Evolutionary conservation across 2,329 filamentous ascomycete species (phyloP).

Genomic region (Diaporthe velutina): DNA sequence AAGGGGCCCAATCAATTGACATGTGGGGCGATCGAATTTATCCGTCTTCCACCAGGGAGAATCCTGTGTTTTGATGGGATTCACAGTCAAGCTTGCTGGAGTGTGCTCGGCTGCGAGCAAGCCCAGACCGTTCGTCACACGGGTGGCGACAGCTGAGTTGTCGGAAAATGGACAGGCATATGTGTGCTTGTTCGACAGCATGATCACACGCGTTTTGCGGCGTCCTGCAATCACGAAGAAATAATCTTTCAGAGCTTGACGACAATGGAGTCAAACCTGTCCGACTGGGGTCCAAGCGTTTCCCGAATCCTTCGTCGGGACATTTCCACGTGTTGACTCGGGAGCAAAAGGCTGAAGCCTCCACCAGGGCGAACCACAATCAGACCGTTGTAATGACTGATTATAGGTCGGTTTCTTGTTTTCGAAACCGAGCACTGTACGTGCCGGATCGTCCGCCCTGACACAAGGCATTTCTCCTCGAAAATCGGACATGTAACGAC

Average conservation of each 20-base stretch:
- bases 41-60: constrained; percentile 15
- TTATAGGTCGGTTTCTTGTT: not conserved
- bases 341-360: constrained; percentile 8
- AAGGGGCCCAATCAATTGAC: constrained; percentile 21
- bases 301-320: constrained; percentile 18
- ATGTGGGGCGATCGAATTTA: constrained; percentile 24
- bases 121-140: constrained; percentile 18
- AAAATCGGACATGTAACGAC: not conserved
- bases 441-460: constrained; percentile 12
- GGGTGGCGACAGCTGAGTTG: constrained; percentile 19
- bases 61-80: constrained; percentile 6
- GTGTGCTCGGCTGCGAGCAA: constrained; percentile 2
- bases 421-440: constrained; percentile 1
- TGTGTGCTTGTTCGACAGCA: constrained; percentile 6
- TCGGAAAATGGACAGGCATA: not conserved
- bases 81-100: constrained; percentile 1
- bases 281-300: not conserved
- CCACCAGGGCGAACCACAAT: constrained; percentile 11
- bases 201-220: not conserved
- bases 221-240: constrained; percentile 5
- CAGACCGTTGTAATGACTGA: constrained; percentile 4
- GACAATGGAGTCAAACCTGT: constrained; percentile 9
- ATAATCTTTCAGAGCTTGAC: not conserved
- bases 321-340: constrained; percentile 22
- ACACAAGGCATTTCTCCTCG: not conserved